phyloP scores from a whole-genome alignment of 495 filamentous ascomycete genomes.

The Lasiosphaeris hirsuta region DNA sequence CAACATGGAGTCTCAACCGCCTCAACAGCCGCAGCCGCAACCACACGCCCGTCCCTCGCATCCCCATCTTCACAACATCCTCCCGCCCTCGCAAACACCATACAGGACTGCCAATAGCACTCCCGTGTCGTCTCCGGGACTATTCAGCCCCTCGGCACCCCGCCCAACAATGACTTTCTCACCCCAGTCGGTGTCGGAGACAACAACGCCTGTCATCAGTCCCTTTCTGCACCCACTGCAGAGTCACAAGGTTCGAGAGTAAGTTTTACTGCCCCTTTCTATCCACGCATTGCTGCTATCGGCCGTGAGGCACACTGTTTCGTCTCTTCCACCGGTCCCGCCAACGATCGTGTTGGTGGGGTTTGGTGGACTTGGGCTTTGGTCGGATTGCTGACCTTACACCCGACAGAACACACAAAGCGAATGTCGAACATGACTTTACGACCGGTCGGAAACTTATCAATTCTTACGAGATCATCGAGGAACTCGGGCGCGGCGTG shows the following conservation, averaged over 20 bases:
- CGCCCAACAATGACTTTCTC: slow-evolving; percentile 37
- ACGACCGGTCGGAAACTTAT: slow-evolving; percentile 90
- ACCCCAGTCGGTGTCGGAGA: slow-evolving; percentile 41
- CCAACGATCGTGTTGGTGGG: slow-evolving; percentile 1
- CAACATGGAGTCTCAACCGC: slow-evolving; percentile 35
- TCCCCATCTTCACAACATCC: slow-evolving; percentile 38
- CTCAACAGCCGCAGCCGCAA: slow-evolving; percentile 30
- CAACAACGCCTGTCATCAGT: slow-evolving; percentile 48
- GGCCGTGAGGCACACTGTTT: not conserved
- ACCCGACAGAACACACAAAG: slow-evolving; percentile 67
- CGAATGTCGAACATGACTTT: slow-evolving; percentile 80
- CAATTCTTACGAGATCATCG: slow-evolving; percentile 94
- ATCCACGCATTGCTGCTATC: not conserved
- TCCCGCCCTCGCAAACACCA: slow-evolving; percentile 29
- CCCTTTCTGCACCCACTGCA: slow-evolving; percentile 62
- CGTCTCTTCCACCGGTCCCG: not conserved
- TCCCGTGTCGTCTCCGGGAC: slow-evolving; percentile 63
- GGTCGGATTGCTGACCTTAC: slow-evolving; percentile 9
- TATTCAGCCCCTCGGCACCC: slow-evolving; percentile 54
- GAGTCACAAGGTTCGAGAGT: slow-evolving; percentile 61
- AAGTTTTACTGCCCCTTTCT: slow-evolving; percentile 23
- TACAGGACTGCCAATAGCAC: slow-evolving; percentile 60
- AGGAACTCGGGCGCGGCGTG: slow-evolving; percentile 90
- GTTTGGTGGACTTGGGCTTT: not conserved
- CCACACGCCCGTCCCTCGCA: slow-evolving; percentile 31